Evolutionary conservation across 1,284 basidiomycete genomes (phyloP).

Genomic region (Apiotrichum mycotoxinovorans): DNA sequence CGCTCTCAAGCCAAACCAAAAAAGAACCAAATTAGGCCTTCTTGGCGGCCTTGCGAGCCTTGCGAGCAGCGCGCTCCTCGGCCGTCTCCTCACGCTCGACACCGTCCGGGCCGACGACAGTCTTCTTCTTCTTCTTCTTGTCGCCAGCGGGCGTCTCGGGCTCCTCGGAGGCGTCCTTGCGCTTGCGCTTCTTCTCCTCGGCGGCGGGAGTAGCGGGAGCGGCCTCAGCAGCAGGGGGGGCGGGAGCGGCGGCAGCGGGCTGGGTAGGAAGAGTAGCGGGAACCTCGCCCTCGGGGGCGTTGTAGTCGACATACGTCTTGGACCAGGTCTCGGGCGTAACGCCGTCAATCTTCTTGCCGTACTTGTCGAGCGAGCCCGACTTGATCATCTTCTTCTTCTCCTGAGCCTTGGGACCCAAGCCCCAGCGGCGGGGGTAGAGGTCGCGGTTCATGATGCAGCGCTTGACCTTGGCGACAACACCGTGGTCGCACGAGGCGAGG

Average conservation of each 20-base stretch:
- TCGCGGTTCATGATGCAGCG: slow-evolving; percentile 99
- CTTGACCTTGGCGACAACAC: slow-evolving; percentile 98
- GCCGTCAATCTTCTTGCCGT: slow-evolving; percentile 87
- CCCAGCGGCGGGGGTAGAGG: slow-evolving; percentile 97
- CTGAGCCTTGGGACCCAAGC: slow-evolving; percentile 89
- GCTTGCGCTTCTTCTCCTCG: slow-evolving; percentile 54
- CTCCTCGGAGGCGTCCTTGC: slow-evolving; percentile 52
- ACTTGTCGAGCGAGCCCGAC: slow-evolving; percentile 93
- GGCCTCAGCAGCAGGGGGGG: slow-evolving; percentile 37
- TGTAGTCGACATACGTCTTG: slow-evolving; percentile 89
- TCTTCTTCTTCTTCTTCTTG: slow-evolving; percentile 61
- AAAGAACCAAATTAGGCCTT: slow-evolving; percentile 24
- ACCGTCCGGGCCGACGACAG: slow-evolving; percentile 50
- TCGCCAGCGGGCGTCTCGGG: slow-evolving; percentile 46
- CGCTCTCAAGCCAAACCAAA: neutral
- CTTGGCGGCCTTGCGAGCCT: slow-evolving; percentile 48
- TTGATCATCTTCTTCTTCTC: slow-evolving; percentile 99
- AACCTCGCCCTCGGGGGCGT: slow-evolving; percentile 42
- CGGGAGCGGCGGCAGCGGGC: slow-evolving; percentile 32
- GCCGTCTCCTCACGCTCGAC: slow-evolving; percentile 52
- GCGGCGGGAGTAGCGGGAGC: slow-evolving; percentile 48
- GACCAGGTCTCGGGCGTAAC: slow-evolving; percentile 89
- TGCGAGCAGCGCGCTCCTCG: slow-evolving; percentile 46
- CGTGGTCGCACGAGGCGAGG: slow-evolving; percentile 96
- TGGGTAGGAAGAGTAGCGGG: slow-evolving; percentile 33